Evolutionary conservation across 306 rosid genomes (phyloP).

Genomic region (Alnus rubra): DNA sequence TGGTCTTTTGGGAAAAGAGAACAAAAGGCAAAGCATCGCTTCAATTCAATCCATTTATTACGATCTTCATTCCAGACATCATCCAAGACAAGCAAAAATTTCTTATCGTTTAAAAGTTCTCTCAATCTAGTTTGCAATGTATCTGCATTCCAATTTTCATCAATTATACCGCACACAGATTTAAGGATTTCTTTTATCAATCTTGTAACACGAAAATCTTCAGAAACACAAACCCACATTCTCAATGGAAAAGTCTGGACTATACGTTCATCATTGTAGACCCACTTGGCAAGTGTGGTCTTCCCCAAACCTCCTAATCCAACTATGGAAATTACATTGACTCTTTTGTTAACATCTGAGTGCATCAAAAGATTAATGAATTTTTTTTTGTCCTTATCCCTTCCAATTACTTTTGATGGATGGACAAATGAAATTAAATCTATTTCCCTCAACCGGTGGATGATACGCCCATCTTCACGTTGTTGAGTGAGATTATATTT

Average conservation of each 20-base stretch:
- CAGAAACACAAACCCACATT: neutral
- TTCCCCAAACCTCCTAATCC: constrained; percentile 6
- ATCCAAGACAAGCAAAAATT: neutral
- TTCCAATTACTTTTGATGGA: neutral
- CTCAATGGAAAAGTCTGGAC: neutral
- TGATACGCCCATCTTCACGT: constrained; percentile 1
- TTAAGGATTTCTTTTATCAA: too few relatives aligned
- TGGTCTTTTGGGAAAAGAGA: constrained; percentile 1
- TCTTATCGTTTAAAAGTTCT: neutral
- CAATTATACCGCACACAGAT: too few relatives aligned
- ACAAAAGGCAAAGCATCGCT: constrained; percentile 27
- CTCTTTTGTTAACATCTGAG: neutral
- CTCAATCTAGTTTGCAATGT: too few relatives aligned
- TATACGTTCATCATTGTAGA: constrained; percentile 21
- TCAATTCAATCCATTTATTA: neutral
- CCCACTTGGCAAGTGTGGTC: constrained; percentile 6
- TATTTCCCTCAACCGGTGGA: constrained; percentile 1
- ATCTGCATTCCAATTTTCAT: too few relatives aligned
- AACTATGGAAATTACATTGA: neutral
- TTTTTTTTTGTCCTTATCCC: neutral
- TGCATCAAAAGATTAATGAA: neutral
- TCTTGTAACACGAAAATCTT: neutral
- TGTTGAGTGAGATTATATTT: constrained; percentile 12
- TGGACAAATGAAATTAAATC: neutral
- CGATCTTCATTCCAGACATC: neutral